Percentiles rank a stretch among this genome's conserved stretches.
Evolutionary conservation across 352 stramenopile genomes (phyloP).

Genomic region (Globisporangium yorkense): DNA sequence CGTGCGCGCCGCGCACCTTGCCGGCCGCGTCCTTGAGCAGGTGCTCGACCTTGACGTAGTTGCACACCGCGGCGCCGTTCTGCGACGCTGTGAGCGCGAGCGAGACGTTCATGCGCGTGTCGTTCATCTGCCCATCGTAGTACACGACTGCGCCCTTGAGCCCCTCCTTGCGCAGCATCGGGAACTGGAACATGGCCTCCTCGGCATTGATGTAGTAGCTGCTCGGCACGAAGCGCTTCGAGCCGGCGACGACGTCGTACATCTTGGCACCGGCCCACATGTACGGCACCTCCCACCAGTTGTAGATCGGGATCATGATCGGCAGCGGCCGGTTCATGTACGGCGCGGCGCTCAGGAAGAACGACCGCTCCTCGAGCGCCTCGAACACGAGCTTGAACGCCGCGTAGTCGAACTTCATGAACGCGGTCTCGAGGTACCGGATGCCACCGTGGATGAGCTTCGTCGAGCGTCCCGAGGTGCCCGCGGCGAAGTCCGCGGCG

Average conservation of each 20-base stretch:
- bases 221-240: conserved; percentile 83
- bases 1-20: conserved; percentile 80
- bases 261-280: conserved; percentile 91
- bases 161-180: conserved; percentile 89
- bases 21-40: conserved; percentile 86
- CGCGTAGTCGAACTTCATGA: conserved; percentile 89
- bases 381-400: conserved; percentile 91
- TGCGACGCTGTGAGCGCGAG: conserved; percentile 93
- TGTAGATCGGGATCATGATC: conserved; percentile 96
- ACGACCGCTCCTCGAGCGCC: conserved; percentile 89
- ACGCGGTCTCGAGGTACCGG: conserved; percentile 93
- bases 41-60: conserved; percentile 88
- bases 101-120: conserved; percentile 93
- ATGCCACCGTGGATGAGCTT: conserved; percentile 96
- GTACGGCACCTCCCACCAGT: conserved; percentile 94
- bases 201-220: conserved; percentile 90
- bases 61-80: conserved; percentile 87
- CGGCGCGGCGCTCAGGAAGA: conserved; percentile 90
- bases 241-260: conserved; percentile 90
- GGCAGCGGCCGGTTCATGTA: conserved; percentile 94
- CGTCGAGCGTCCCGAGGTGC: conserved; percentile 90
- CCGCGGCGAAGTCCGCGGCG: conserved; percentile 88
- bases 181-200: conserved; percentile 92
- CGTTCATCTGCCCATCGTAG: conserved; percentile 92
- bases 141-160: conserved; percentile 91